These are phyloP conservation scores for Francoa sonchifolia DNA, from an alignment of 441 rosid genomes.

Conservation along the genomic window DNA sequence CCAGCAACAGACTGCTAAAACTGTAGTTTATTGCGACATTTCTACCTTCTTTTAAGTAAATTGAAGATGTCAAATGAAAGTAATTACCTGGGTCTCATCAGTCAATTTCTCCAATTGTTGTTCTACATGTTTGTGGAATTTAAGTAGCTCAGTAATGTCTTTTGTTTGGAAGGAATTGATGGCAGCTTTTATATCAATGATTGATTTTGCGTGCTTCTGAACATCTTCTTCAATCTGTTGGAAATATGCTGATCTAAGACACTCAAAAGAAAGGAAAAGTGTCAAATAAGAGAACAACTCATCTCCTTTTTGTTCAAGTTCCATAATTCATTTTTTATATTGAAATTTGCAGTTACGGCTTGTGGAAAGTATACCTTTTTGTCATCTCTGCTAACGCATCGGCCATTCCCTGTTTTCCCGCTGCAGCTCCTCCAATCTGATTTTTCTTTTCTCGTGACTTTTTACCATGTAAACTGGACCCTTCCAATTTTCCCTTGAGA, in stretches of 20 bases:
- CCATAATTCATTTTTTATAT: too few species aligned
- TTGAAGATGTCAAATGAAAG: too few species aligned
- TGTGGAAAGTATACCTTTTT: conserved; percentile 4
- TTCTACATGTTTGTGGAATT: conserved; percentile 6
- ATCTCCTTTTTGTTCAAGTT: background rate
- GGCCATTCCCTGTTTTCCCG: conserved; percentile 9
- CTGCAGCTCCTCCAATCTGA: background rate
- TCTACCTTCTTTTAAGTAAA: too few species aligned
- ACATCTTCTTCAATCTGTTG: conserved; percentile 12
- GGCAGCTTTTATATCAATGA: conserved; percentile 5
- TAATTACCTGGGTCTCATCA: conserved; percentile 10
- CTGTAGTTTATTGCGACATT: background rate
- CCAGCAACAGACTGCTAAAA: background rate
- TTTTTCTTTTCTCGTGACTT: background rate
- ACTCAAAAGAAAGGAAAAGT: background rate
- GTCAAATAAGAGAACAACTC: background rate
- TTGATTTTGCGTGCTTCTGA: background rate
- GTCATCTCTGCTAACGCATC: conserved; percentile 14
- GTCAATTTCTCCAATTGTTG: conserved; percentile 7
- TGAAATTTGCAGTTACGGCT: background rate
- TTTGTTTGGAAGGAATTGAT: conserved; percentile 6
- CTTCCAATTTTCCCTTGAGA: conserved; percentile 73
- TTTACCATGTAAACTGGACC: conserved; percentile 21
- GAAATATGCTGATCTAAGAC: conserved; percentile 11
- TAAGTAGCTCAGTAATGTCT: conserved; percentile 10